Conservation (phyloP, 169 alveolate species). For the Sarcocystis neurona region DNA sequence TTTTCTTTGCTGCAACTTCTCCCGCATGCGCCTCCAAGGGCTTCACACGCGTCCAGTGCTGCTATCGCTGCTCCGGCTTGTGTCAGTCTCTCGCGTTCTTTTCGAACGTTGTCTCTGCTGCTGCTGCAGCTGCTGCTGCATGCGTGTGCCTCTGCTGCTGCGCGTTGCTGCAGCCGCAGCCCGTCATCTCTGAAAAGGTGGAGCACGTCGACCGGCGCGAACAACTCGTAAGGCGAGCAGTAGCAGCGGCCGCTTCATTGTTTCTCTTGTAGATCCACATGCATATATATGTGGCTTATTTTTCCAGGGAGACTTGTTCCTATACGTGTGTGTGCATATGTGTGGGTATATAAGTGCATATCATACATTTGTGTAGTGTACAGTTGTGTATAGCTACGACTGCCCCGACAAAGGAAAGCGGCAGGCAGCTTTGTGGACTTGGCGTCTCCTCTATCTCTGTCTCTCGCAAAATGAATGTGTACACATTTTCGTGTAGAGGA, state of each 20-base stretch:
- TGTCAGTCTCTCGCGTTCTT: background rate
- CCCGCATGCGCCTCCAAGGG: no score
- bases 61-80: background rate
- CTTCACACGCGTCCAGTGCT: no score
- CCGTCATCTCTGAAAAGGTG: constrained; percentile 59
- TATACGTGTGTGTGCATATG: background rate
- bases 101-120: background rate
- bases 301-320: background rate
- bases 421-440: no score
- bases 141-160: background rate
- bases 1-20: no score
- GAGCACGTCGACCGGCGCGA: constrained; percentile 43
- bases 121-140: background rate
- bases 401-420: no score
- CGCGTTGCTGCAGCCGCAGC: constrained; percentile 57
- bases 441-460: no score
- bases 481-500: no score
- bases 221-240: background rate
- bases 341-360: background rate
- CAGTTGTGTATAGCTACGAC: no score
- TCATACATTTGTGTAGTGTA: background rate
- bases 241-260: background rate
- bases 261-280: no score
- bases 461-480: no score
- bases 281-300: background rate